Percentiles rank a stretch among this genome's conserved stretches.
These are phyloP conservation scores for Cryptosporidium sp. DNA, from an alignment of 169 alveolate genomes.

Conservation along the genomic window DNA sequence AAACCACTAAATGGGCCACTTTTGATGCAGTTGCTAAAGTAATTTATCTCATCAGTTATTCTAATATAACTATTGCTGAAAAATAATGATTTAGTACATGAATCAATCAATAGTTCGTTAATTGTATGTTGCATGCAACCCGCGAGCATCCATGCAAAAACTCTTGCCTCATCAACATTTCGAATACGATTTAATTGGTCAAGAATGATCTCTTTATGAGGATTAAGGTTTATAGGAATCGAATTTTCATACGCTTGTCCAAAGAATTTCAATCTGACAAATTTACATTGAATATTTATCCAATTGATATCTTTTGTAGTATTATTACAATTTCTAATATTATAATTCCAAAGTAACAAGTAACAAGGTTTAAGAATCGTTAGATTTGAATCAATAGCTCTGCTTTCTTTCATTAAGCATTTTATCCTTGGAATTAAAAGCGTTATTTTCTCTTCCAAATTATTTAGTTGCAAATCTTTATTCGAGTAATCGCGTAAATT, in stretches of 20 bases:
- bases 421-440: slow-evolving; percentile 63
- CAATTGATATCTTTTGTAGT: slow-evolving; percentile 62
- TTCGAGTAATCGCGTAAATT: background rate
- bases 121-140: slow-evolving; percentile 67
- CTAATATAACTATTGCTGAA: background rate
- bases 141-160: slow-evolving; percentile 74
- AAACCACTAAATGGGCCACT: slow-evolving; percentile 49
- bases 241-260: slow-evolving; percentile 48
- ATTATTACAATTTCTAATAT: slow-evolving; percentile 45
- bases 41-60: background rate
- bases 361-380: slow-evolving; percentile 66
- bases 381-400: background rate
- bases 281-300: slow-evolving; percentile 55
- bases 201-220: slow-evolving; percentile 44
- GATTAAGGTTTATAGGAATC: slow-evolving; percentile 46
- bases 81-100: slow-evolving; percentile 45
- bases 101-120: slow-evolving; percentile 52
- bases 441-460: slow-evolving; percentile 17
- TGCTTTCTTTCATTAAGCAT: slow-evolving; percentile 24
- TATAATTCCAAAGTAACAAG: slow-evolving; percentile 57
- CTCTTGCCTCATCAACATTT: slow-evolving; percentile 51
- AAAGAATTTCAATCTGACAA: slow-evolving; percentile 31
- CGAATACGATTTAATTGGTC: slow-evolving; percentile 73
- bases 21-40: slow-evolving; percentile 22
- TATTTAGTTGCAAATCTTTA: background rate